Base-by-base conservation (phyloP, 805 yeast species). In the Clavispora asparagi region DNA sequence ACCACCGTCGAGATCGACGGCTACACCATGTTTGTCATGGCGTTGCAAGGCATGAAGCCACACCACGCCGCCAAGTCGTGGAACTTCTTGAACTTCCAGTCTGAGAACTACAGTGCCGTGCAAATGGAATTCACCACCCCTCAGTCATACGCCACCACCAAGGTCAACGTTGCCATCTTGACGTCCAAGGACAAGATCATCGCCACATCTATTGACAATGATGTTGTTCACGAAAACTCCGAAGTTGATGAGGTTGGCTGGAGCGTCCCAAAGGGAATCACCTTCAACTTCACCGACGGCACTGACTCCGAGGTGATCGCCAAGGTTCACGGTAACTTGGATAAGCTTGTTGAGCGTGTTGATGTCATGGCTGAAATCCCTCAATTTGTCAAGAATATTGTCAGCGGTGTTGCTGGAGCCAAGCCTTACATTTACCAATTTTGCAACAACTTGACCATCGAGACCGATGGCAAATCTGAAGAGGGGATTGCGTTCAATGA, bases 281-380 rank as follows among this genome's bases (percentile, higher is more conserved):
- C 71, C 48, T 84, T 88, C 62, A 72, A 72, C 42, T 71, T 56
- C 50, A 64, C 76, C 29, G 78, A 71, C 49, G 79, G 71, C 37
- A 59, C 70, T 19, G 67, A 67, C 46, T 53, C 57, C 38, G 40
- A 31, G 19, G 73, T 77, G 25, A 69, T 65, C 40, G 85, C 79
- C 40, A 64, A 62, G 10, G 79, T 86, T 17, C 61, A 57, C 36
- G 97, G 96, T 50, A 69, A 74, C 19, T 75, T 92, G 55, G 63
- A 64, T 14, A 71, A 75, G 40, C 68, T 87, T 50, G 81, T 88
- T 43, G 97, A 89, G 71, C 82, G 98, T 63, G 91, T 94, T 48
- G 99, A 94, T 68, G 98, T 94, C 49, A 90, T 94, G 97, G 87
- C 90, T 43, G 98, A 94, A 70, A 84, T 94, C 48, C 99, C 99